These are phyloP conservation scores for Didymella pinodella DNA, from an alignment of 2,329 filamentous ascomycete genomes.

Conservation along the genomic window DNA sequence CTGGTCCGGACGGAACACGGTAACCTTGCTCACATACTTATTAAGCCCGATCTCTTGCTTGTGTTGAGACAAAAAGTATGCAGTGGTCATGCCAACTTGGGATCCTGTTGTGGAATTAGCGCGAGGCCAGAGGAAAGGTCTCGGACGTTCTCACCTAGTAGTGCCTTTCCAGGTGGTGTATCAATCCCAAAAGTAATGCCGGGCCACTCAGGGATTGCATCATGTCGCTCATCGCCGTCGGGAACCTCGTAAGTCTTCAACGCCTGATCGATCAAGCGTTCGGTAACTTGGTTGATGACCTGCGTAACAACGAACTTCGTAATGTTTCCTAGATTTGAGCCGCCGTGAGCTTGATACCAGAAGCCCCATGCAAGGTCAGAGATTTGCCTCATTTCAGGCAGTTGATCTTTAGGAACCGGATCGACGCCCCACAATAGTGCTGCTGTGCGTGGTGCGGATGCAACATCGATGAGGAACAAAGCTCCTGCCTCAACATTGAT, in stretches of 20 bases:
- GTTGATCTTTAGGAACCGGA: not conserved
- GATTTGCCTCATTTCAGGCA: slow-evolving; percentile 14
- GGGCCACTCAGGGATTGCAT: slow-evolving; percentile 5
- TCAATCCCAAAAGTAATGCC: slow-evolving; percentile 10
- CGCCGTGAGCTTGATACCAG: slow-evolving; percentile 14
- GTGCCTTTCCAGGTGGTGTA: slow-evolving; percentile 1
- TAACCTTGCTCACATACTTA: slow-evolving; percentile 14
- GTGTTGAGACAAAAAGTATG: slow-evolving; percentile 22
- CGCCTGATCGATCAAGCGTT: slow-evolving; percentile 1
- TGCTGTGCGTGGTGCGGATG: slow-evolving; percentile 4
- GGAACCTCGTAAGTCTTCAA: slow-evolving; percentile 1
- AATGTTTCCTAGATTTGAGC: slow-evolving; percentile 8
- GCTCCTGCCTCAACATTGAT: slow-evolving; percentile 21
- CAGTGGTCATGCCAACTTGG: not conserved
- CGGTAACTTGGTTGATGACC: slow-evolving; percentile 12
- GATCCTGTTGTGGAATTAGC: not conserved
- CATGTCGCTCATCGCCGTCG: slow-evolving; percentile 1
- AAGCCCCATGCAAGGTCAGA: slow-evolving; percentile 24
- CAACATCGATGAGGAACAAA: slow-evolving; percentile 18
- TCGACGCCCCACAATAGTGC: slow-evolving; percentile 2
- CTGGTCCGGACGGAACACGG: slow-evolving; percentile 10
- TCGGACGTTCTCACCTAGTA: slow-evolving; percentile 3
- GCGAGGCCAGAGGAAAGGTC: not conserved
- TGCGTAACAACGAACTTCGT: slow-evolving; percentile 17
- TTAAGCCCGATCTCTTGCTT: slow-evolving; percentile 21